A percentile compares a stretch with the other conserved stretches of the same genome.
Conservation (phyloP, 2,329 filamentous ascomycete genomes). For the Hawksworthiomyces lignivorus region DNA sequence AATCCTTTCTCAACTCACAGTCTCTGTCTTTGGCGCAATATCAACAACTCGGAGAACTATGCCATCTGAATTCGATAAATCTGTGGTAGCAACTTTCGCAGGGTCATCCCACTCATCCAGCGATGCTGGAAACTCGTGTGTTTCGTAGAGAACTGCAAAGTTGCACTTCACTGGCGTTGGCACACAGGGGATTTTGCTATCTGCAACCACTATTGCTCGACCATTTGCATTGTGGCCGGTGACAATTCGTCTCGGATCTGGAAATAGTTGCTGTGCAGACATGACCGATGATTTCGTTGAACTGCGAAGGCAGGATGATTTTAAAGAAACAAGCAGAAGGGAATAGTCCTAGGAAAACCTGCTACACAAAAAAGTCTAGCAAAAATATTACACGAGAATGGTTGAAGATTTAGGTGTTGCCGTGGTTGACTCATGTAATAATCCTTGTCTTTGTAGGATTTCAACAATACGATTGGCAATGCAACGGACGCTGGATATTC, state of each 20-base stretch:
- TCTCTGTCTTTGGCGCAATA: constrained; percentile 12
- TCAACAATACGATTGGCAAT: no score
- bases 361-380: no score
- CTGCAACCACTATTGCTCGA: background rate
- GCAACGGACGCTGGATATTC: no score
- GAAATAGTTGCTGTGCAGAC: background rate
- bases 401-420: no score
- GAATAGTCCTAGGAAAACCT: no score
- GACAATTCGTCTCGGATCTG: background rate
- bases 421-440: no score
- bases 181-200: background rate
- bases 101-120: constrained; percentile 17
- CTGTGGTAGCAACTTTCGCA: constrained; percentile 10
- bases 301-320: no score
- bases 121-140: constrained; percentile 16
- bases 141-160: constrained; percentile 15
- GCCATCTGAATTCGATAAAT: constrained; percentile 15
- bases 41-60: constrained; percentile 16
- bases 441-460: no score
- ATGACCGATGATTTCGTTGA: no score
- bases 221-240: constrained; percentile 1
- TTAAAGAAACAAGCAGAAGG: no score
- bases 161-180: constrained; percentile 7
- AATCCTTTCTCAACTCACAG: constrained; percentile 8
- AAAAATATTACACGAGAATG: no score